phyloP scores from a whole-genome alignment of 768 basidiomycete genomes.

The Rhodocollybia butyracea region DNA sequence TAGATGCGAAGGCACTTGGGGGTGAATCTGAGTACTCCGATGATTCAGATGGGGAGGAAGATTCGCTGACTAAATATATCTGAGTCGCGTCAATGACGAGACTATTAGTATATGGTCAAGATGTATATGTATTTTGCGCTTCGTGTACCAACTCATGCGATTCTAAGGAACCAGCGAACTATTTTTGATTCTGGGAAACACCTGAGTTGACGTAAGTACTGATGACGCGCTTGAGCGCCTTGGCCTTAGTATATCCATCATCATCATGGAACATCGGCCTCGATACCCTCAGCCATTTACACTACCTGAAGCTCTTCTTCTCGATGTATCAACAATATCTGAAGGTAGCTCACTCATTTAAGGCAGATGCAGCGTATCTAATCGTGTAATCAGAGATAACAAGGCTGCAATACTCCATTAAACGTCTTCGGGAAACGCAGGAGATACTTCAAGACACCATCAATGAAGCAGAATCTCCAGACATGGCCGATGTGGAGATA shows the following conservation, averaged over 20 bases:
- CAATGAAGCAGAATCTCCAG: constrained; percentile 25
- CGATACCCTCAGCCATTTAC: constrained; percentile 76
- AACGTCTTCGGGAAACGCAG: constrained; percentile 63
- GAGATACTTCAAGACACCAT: constrained; percentile 47
- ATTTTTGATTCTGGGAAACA: too few relatives aligned
- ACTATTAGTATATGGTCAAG: too few relatives aligned
- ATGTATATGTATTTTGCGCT: too few relatives aligned
- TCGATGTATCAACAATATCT: constrained; percentile 65
- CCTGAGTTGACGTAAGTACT: too few relatives aligned
- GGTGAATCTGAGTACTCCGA: constrained; percentile 54
- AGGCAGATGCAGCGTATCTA: neutral
- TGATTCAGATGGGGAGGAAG: constrained; percentile 41
- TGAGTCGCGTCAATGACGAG: too few relatives aligned
- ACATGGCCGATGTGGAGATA: constrained; percentile 53
- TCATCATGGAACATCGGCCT: constrained; percentile 61
- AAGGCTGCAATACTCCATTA: constrained; percentile 69
- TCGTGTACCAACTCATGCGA: too few relatives aligned
- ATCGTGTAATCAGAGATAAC: constrained; percentile 55
- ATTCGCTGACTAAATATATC: constrained; percentile 12
- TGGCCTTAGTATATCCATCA: neutral
- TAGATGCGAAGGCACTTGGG: too few relatives aligned
- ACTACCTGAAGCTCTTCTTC: constrained; percentile 53
- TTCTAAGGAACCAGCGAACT: too few relatives aligned
- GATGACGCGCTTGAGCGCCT: too few relatives aligned
- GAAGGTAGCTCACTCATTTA: constrained; percentile 50